phyloP scores from a whole-genome alignment of 768 basidiomycete species.

The Lactifluus volemus region DNA sequence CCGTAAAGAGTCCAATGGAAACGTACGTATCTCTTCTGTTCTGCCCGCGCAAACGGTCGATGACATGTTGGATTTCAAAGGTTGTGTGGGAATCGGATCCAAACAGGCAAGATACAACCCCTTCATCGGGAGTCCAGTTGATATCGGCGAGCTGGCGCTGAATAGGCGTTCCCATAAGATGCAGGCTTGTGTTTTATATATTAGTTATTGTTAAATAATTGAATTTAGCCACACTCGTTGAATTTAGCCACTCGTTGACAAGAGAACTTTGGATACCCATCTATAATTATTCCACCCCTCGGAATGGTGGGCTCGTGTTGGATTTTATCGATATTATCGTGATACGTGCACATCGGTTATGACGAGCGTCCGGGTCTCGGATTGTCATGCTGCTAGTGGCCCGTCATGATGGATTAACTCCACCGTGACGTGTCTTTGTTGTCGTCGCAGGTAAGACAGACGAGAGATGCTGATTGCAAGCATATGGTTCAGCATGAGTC shows the following conservation, averaged over 20 bases:
- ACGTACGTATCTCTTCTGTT: conserved; percentile 27
- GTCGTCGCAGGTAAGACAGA: too few species aligned
- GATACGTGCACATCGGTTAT: background rate
- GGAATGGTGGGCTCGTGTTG: background rate
- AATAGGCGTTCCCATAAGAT: background rate
- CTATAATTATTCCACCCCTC: background rate
- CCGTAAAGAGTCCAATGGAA: conserved; percentile 43
- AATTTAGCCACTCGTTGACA: background rate
- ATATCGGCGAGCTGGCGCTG: conserved; percentile 39
- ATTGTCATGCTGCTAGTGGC: background rate
- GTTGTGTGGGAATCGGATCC: conserved; percentile 57
- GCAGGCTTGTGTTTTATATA: background rate
- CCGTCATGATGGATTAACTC: background rate
- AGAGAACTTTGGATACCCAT: background rate
- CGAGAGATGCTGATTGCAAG: background rate
- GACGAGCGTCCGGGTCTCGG: background rate
- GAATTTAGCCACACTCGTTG: too few species aligned
- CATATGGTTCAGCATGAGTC: background rate
- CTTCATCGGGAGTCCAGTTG: conserved; percentile 24
- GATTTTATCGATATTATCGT: background rate
- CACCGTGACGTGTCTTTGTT: background rate
- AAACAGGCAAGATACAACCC: conserved; percentile 40
- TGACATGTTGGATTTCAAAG: background rate
- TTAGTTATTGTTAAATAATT: background rate
- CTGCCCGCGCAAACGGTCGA: conserved; percentile 22